phyloP scores from a whole-genome alignment of 768 basidiomycete species.

The Auricularia sp. region DNA sequence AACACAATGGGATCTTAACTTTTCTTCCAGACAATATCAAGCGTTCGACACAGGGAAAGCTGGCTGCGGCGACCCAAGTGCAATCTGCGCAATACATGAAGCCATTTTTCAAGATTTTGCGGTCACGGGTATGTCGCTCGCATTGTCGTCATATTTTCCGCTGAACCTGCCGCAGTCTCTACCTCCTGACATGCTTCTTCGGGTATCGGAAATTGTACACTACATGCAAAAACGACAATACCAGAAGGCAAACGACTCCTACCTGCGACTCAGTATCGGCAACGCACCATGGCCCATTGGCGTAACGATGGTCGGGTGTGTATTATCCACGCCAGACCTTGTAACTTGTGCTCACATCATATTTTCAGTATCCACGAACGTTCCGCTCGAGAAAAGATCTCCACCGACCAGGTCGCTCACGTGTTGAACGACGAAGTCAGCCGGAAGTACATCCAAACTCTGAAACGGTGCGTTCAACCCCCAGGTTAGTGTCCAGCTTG shows the following conservation, averaged over 20 bases:
- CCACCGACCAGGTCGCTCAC: constrained; percentile 93
- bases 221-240: constrained; percentile 95
- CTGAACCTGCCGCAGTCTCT: constrained; percentile 40
- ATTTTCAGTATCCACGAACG: constrained; percentile 83
- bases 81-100: constrained; percentile 96
- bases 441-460: constrained; percentile 95
- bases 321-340: constrained; percentile 5
- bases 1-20: neutral
- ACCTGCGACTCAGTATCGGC: constrained; percentile 92
- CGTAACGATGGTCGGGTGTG: constrained; percentile 97
- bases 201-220: constrained; percentile 90
- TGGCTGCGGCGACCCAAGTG: constrained; percentile 90
- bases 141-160: neutral
- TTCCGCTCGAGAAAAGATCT: constrained; percentile 96
- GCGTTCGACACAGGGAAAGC: constrained; percentile 80
- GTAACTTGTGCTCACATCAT: neutral
- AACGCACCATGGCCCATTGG: constrained; percentile 99
- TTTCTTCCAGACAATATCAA: constrained; percentile 61
- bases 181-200: constrained; percentile 71
- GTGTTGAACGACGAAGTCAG: constrained; percentile 98
- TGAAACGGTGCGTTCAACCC: constrained; percentile 62
- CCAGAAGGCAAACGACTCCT: constrained; percentile 92
- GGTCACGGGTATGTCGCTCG: constrained; percentile 62
- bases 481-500: neutral
- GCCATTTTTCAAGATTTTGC: constrained; percentile 84